Percentiles rank a stretch among this genome's conserved stretches.
Evolutionary conservation across 2,329 filamentous ascomycete genomes (phyloP).

Genomic region (Trichoderma endophyticum): DNA sequence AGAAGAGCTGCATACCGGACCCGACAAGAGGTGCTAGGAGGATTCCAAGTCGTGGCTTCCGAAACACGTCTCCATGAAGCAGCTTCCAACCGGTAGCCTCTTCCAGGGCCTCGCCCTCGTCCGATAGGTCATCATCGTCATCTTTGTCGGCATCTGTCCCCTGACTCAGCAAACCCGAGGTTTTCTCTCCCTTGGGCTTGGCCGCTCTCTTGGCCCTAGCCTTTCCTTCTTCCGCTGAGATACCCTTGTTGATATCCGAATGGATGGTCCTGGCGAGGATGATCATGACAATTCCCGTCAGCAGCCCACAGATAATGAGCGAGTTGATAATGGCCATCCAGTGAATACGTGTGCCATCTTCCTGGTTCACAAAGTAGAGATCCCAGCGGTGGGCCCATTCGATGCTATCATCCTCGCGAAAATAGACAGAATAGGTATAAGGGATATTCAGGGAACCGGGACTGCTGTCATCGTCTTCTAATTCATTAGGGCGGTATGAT

Average conservation of each 20-base stretch:
- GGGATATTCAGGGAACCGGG: conserved; percentile 68
- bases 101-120: conserved; percentile 61
- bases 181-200: conserved; percentile 45
- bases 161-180: conserved; percentile 59
- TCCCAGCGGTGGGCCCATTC: conserved; percentile 88
- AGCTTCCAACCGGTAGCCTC: conserved; percentile 87
- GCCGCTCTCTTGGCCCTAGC: conserved; percentile 54
- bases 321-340: conserved; percentile 90
- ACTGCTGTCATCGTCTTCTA: conserved; percentile 56
- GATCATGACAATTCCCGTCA: conserved; percentile 76
- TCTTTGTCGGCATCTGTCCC: conserved; percentile 48
- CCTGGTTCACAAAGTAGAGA: conserved; percentile 83
- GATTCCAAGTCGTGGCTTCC: conserved; percentile 65
- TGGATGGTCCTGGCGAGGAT: conserved; percentile 76
- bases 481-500: conserved; percentile 49
- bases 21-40: conserved; percentile 78
- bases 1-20: conserved; percentile 81
- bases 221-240: conserved; percentile 64
- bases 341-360: conserved; percentile 76
- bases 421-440: conserved; percentile 88
- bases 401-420: conserved; percentile 73
- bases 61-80: conserved; percentile 83
- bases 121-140: conserved; percentile 60
- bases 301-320: conserved; percentile 73
- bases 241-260: conserved; percentile 73